Base-by-base conservation (phyloP, 768 basidiomycete species). In the Tulasnella sp. region DNA sequence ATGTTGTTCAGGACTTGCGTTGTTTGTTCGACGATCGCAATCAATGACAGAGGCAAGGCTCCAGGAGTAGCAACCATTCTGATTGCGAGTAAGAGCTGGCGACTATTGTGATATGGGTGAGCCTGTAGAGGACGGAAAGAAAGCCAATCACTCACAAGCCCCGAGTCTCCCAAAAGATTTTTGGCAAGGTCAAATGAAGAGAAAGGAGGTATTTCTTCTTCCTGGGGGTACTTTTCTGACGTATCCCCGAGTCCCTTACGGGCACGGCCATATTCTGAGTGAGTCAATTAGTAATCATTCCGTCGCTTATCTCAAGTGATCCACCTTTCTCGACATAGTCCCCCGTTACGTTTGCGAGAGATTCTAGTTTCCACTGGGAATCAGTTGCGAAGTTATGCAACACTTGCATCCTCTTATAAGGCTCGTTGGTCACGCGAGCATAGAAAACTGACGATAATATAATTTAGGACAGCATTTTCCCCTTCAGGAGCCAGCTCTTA, bases 61-160 rank as follows among this genome's bases (percentile, higher is more conserved):
- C 42, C 44, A 18, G 77, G 77, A 42, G 46, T 77, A 9, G 70
- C n/a, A 35, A 70, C 26, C 39, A 57, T 37, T n/a, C 29, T 40
- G 69, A 77, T 72, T 18, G 77, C 77, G 40, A 77, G 42, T 16
- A 32, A 70, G 18, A 77, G 16, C 29, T 77, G n/a, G n/a, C n/a
- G 46, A 57, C 7, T 26, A 23, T 75, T 51, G 20, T 29, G 74
- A 23, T 39, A 29, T 42, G 20, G 37, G 3, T 20, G 26, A 39
- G 69, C 23, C 26, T 16, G 1, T 16, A 26, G 37, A 15, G 1
- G 6, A 42, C 20, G 13, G 9, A 6, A 39, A 51, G 2, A 76
- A 61, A 32, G n/a, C 5, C 18, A 39, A n/a, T n/a, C 0, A 77
- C 77, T 44, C 39, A 77, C 77, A 20, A 67, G 37, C 26, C 46